Percentiles rank a stretch among this genome's conserved stretches.
Conservation (phyloP, 441 rosid genomes). For the Breynia disticha region DNA sequence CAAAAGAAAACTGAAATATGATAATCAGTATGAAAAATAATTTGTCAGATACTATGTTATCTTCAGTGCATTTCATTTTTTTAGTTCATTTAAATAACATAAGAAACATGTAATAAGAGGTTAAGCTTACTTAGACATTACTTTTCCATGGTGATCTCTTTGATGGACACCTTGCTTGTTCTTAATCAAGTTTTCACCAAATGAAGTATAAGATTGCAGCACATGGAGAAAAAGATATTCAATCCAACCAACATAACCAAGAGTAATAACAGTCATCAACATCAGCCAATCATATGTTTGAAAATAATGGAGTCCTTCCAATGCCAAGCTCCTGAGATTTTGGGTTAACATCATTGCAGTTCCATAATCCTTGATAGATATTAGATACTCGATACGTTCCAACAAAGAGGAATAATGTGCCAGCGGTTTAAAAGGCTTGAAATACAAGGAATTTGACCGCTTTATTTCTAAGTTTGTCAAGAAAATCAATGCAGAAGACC, state of each 20-base stretch:
- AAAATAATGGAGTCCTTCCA: constrained; percentile 84
- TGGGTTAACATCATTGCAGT: constrained; percentile 58
- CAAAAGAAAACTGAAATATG: neutral
- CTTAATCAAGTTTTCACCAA: constrained; percentile 37
- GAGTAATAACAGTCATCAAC: constrained; percentile 80
- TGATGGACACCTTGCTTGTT: constrained; percentile 39
- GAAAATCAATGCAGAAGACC: constrained; percentile 19
- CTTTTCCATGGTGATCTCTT: constrained; percentile 53
- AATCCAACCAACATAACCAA: constrained; percentile 96
- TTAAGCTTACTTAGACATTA: constrained; percentile 46
- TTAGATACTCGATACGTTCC: constrained; percentile 57
- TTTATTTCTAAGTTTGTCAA: constrained; percentile 72
- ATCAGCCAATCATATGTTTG: constrained; percentile 96
- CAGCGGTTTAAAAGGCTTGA: constrained; percentile 85
- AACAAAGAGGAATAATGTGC: constrained; percentile 36
- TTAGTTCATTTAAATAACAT: constrained; percentile 5
- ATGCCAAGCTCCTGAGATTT: constrained; percentile 73
- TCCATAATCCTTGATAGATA: constrained; percentile 43
- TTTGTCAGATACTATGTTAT: neutral
- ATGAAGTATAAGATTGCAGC: constrained; percentile 70
- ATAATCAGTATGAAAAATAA: neutral
- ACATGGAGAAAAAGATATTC: constrained; percentile 73
- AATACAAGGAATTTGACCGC: constrained; percentile 54
- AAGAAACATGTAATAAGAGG: constrained; percentile 18
- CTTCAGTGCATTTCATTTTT: neutral